Conservation (phyloP, 2,329 filamentous ascomycete genomes). For the Zasmidium cellare region DNA sequence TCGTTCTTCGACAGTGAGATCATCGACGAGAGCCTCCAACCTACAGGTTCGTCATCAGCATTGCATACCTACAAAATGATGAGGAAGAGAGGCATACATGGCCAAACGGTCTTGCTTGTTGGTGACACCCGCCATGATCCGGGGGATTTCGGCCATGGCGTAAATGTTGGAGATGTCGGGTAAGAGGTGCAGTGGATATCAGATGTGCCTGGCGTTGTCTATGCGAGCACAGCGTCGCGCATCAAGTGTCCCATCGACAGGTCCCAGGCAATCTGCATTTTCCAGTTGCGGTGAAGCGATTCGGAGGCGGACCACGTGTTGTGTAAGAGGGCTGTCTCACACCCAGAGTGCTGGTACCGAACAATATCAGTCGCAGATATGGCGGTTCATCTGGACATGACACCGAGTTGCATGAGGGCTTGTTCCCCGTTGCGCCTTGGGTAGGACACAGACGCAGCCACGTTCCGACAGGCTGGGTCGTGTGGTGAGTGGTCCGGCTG, state of each 20-base stretch:
- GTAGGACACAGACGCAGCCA: conserved; percentile 6
- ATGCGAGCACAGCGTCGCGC: conserved; percentile 4
- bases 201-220: background rate
- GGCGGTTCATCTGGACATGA: conserved; percentile 1
- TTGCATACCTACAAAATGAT: background rate
- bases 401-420: background rate
- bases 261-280: conserved; percentile 2
- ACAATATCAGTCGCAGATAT: background rate
- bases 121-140: background rate
- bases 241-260: background rate
- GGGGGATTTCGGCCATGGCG: background rate
- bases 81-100: background rate
- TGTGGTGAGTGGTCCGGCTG: background rate
- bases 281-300: background rate
- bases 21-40: conserved; percentile 15
- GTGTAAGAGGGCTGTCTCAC: background rate
- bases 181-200: background rate
- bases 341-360: background rate
- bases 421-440: background rate
- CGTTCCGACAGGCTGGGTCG: background rate
- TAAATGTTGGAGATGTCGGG: background rate
- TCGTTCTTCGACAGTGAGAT: conserved; percentile 15
- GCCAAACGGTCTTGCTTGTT: conserved; percentile 3
- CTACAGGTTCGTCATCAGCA: conserved; percentile 11
- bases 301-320: background rate